These are phyloP conservation scores for Phlegmacium glaucopus DNA, from an alignment of 768 basidiomycete genomes.

Conservation along the genomic window DNA sequence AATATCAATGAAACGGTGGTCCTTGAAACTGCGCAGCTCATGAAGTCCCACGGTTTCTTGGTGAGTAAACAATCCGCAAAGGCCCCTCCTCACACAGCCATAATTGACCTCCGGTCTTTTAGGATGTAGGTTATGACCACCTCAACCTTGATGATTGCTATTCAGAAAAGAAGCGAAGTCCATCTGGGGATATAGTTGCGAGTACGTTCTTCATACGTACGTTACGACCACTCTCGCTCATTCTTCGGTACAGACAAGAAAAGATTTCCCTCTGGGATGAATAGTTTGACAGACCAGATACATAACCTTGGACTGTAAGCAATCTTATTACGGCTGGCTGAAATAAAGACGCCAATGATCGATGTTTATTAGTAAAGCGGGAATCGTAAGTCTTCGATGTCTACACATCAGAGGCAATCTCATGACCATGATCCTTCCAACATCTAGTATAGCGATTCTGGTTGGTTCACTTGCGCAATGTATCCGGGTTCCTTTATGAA, in stretches of 20 bases:
- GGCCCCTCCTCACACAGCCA: too few species aligned
- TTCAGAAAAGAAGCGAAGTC: conserved; percentile 51
- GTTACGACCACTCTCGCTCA: not conserved
- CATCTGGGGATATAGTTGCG: conserved; percentile 52
- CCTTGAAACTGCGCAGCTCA: conserved; percentile 43
- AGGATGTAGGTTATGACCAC: conserved; percentile 58
- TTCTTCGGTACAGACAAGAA: conserved; percentile 33
- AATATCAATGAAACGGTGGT: conserved; percentile 54
- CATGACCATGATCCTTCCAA: not conserved
- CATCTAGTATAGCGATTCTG: conserved; percentile 61
- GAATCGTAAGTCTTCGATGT: conserved; percentile 43
- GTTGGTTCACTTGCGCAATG: conserved; percentile 63
- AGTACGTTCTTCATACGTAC: conserved; percentile 30
- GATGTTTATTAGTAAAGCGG: conserved; percentile 47
- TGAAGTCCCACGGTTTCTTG: conserved; percentile 49
- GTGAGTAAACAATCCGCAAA: conserved; percentile 21
- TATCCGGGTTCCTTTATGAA: conserved; percentile 68
- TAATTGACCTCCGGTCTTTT: not conserved
- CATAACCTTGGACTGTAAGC: conserved; percentile 55
- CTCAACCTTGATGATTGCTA: conserved; percentile 68
- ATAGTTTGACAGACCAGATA: conserved; percentile 48
- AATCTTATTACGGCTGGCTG: conserved; percentile 3
- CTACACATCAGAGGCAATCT: not conserved
- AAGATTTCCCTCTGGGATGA: conserved; percentile 60
- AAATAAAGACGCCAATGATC: not conserved